These are phyloP conservation scores for Suillus americanus DNA, from an alignment of 768 basidiomycete species.

Conservation along the genomic window DNA sequence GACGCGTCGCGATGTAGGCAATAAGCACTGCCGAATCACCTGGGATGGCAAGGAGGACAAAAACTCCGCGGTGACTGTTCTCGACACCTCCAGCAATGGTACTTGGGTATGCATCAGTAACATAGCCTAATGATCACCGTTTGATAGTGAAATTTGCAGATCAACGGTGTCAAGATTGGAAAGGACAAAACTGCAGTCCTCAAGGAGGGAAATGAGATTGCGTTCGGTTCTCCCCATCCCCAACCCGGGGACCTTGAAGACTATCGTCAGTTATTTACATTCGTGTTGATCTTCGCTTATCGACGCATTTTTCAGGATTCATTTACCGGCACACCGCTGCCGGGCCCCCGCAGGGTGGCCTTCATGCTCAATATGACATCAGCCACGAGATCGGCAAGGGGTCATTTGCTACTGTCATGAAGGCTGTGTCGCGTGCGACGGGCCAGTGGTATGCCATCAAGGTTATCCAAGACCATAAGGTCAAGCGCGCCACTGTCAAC, in stretches of 20 bases:
- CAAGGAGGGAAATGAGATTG: constrained; percentile 76
- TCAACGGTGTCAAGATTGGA: constrained; percentile 43
- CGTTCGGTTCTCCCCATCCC: constrained; percentile 64
- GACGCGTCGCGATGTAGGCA: constrained; percentile 36
- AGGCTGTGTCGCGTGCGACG: constrained; percentile 69
- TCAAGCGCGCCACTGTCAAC: constrained; percentile 37
- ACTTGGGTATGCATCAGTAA: constrained; percentile 35
- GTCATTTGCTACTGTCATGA: constrained; percentile 88
- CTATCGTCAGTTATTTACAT: constrained; percentile 56
- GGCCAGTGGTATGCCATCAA: constrained; percentile 86
- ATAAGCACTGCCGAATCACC: constrained; percentile 35
- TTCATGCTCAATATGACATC: constrained; percentile 68
- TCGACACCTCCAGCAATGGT: constrained; percentile 42
- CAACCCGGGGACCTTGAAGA: constrained; percentile 60
- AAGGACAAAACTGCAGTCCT: constrained; percentile 41
- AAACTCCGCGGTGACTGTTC: constrained; percentile 32
- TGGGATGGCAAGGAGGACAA: constrained; percentile 36
- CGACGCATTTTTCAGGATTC: constrained; percentile 46
- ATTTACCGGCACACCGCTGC: constrained; percentile 67
- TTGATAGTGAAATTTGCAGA: constrained; percentile 17
- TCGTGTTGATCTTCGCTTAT: neutral
- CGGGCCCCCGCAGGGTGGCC: constrained; percentile 47
- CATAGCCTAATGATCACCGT: neutral
- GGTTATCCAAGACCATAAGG: constrained; percentile 64
- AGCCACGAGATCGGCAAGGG: constrained; percentile 80